Evolutionary conservation across 2,329 filamentous ascomycete species (phyloP).

Genomic region (Emericellopsis cladophorae): DNA sequence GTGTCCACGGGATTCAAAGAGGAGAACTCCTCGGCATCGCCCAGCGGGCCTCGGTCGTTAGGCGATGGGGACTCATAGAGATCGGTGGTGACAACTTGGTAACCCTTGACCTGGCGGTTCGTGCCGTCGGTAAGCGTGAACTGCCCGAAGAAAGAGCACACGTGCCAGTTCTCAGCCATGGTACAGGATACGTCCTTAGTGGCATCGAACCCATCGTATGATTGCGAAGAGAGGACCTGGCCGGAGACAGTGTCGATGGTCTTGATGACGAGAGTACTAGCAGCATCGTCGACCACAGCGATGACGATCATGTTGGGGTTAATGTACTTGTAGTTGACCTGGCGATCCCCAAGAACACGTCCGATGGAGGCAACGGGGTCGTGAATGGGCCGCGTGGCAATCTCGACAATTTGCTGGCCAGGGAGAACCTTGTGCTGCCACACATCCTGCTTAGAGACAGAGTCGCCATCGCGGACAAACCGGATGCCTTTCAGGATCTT

Average conservation of each 20-base stretch:
- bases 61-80: slow-evolving; percentile 76
- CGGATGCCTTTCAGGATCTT: slow-evolving; percentile 38
- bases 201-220: slow-evolving; percentile 62
- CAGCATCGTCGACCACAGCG: slow-evolving; percentile 48
- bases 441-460: slow-evolving; percentile 30
- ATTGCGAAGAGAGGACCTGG: slow-evolving; percentile 58
- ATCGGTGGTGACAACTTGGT: slow-evolving; percentile 77
- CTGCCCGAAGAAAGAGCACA: slow-evolving; percentile 64
- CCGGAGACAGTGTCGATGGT: slow-evolving; percentile 81
- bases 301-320: slow-evolving; percentile 77
- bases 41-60: slow-evolving; percentile 76
- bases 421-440: slow-evolving; percentile 64
- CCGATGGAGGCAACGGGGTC: slow-evolving; percentile 93
- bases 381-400: slow-evolving; percentile 57
- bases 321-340: slow-evolving; percentile 95
- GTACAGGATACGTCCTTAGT: slow-evolving; percentile 62
- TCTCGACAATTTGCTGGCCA: slow-evolving; percentile 54
- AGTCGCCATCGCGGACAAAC: slow-evolving; percentile 29
- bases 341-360: slow-evolving; percentile 78
- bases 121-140: slow-evolving; percentile 42
- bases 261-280: slow-evolving; percentile 55
- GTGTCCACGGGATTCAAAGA: slow-evolving; percentile 54
- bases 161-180: slow-evolving; percentile 90
- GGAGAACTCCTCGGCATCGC: slow-evolving; percentile 59
- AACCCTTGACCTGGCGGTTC: slow-evolving; percentile 57